Percentiles rank a stretch among this genome's conserved stretches.
Conservation (phyloP, 176 grass and related monocot genomes). For the Ensete glaucum region DNA sequence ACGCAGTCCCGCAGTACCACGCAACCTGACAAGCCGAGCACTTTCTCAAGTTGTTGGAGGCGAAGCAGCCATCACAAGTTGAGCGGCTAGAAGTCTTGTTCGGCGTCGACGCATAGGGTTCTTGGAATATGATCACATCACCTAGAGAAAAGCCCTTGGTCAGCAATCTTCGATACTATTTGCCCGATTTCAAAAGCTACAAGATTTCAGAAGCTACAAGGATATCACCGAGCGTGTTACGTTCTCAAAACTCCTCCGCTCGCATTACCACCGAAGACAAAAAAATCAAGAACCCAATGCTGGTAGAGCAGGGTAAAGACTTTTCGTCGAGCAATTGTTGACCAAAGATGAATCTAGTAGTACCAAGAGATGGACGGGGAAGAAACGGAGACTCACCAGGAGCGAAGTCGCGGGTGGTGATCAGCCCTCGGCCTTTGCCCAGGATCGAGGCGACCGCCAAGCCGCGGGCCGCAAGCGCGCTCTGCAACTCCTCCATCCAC, state of each 20-base stretch:
- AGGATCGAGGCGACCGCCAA: conserved; percentile 41
- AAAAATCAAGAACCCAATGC: neutral
- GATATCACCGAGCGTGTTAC: neutral
- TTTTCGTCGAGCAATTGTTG: conserved; percentile 41
- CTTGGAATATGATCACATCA: conserved; percentile 61
- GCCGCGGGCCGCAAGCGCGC: conserved; percentile 37
- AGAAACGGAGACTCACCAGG: conserved; percentile 27
- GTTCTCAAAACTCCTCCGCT: neutral
- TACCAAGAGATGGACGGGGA: neutral
- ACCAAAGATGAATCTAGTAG: neutral
- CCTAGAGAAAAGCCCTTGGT: conserved; percentile 28
- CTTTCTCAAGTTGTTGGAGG: conserved; percentile 45
- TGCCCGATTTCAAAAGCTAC: neutral
- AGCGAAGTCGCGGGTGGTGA: conserved; percentile 43
- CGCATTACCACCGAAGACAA: neutral
- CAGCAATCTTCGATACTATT: neutral
- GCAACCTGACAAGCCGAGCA: conserved; percentile 71
- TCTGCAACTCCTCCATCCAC: conserved; percentile 55
- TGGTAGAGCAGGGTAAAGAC: neutral
- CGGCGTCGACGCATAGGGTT: conserved; percentile 52
- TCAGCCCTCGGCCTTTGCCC: conserved; percentile 49
- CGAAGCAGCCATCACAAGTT: conserved; percentile 61
- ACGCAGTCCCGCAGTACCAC: conserved; percentile 52
- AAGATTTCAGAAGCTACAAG: neutral
- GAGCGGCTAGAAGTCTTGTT: conserved; percentile 41